Conservation (phyloP, 495 filamentous ascomycete genomes). For the Bacidia rubella region DNA sequence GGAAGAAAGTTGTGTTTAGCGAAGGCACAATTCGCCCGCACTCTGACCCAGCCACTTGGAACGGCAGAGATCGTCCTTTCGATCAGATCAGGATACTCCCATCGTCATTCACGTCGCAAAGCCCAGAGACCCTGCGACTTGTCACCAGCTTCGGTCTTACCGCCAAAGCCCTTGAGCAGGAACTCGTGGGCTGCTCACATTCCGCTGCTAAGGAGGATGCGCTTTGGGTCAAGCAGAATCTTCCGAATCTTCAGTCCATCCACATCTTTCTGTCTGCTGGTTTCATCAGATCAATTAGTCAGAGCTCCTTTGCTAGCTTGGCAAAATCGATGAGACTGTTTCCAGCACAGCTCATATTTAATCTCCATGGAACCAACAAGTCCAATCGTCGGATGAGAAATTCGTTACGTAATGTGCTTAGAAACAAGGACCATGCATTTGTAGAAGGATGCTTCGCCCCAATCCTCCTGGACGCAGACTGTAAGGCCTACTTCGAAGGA, state of each 20-base stretch:
- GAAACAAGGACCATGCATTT: not conserved
- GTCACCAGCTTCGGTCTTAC: not conserved
- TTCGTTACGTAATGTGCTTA: not conserved
- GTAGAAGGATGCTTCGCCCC: not conserved
- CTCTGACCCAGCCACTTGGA: no score
- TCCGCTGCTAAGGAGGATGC: not conserved
- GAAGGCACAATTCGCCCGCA: not conserved
- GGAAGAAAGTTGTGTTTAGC: not conserved
- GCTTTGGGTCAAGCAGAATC: not conserved
- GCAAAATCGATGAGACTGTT: not conserved
- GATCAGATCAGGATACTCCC: conserved; percentile 6
- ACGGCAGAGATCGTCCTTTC: not conserved
- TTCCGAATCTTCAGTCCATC: not conserved
- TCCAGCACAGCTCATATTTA: not conserved
- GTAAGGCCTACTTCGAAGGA: not conserved
- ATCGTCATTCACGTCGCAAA: not conserved
- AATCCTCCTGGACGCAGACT: not conserved
- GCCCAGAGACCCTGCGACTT: not conserved
- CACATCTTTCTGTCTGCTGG: not conserved
- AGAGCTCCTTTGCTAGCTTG: not conserved
- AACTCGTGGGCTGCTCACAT: not conserved
- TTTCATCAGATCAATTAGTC: not conserved
- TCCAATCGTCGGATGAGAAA: not conserved
- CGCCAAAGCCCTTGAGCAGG: not conserved
- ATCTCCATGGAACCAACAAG: not conserved